Evolutionary conservation across 352 stramenopile genomes (phyloP).

Genomic region (Phytophthora citrophthora): DNA sequence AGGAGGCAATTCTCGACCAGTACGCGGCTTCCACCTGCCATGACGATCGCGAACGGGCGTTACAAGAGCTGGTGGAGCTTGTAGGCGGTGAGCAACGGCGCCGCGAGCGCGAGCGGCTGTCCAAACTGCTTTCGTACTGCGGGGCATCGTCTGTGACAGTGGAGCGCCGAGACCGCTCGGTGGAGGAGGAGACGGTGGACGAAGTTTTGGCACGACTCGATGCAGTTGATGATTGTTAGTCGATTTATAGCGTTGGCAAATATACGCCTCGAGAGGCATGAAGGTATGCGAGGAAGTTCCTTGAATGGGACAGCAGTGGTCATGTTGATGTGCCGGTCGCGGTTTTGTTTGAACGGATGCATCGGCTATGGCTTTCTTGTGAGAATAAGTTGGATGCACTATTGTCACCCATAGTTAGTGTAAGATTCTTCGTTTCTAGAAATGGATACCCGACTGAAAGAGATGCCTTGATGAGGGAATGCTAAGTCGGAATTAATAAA

Average conservation of each 20-base stretch:
- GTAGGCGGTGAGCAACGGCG: conserved; percentile 40
- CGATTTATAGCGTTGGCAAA: too few relatives aligned
- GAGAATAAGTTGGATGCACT: background rate
- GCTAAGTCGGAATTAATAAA: too few relatives aligned
- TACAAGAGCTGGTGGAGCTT: conserved; percentile 32
- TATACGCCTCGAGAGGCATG: too few relatives aligned
- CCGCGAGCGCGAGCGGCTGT: conserved; percentile 43
- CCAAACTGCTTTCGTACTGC: conserved; percentile 64
- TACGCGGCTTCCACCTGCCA: conserved; percentile 32
- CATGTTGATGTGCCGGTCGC: too few relatives aligned
- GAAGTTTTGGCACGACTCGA: conserved; percentile 10
- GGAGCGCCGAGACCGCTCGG: conserved; percentile 32
- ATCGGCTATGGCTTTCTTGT: background rate
- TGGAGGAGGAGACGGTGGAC: conserved; percentile 27
- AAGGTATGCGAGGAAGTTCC: too few relatives aligned
- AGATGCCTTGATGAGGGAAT: too few relatives aligned
- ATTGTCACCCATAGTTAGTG: background rate
- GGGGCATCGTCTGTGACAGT: conserved; percentile 69
- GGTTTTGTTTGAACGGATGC: too few relatives aligned
- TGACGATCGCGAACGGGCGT: conserved; percentile 17
- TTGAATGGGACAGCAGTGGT: too few relatives aligned
- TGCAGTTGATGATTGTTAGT: too few relatives aligned
- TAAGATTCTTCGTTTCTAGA: too few relatives aligned
- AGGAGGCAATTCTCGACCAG: conserved; percentile 51
- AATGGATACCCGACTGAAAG: too few relatives aligned